These are phyloP conservation scores for Trametes versicolor DNA, from an alignment of 1,284 basidiomycete genomes.

Conservation along the genomic window DNA sequence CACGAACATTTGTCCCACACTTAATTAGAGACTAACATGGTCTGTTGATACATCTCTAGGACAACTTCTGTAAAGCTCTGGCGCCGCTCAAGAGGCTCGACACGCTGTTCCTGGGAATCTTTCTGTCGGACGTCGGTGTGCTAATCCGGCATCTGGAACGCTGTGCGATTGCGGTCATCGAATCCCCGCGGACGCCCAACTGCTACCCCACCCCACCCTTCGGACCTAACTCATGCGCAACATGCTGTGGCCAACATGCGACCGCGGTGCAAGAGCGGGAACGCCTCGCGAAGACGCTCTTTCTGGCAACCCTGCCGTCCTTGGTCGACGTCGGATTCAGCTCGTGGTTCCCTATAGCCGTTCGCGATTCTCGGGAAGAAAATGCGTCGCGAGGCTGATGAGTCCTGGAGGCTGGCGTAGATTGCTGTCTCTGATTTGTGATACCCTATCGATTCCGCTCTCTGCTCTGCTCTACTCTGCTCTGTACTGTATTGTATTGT, in stretches of 20 bases:
- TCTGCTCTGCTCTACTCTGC: too few relatives aligned
- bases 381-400: neutral
- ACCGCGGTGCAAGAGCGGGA: constrained; percentile 51
- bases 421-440: too few relatives aligned
- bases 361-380: neutral
- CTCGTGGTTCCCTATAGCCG: constrained; percentile 53
- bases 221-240: constrained; percentile 46
- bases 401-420: neutral
- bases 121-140: constrained; percentile 59
- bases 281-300: constrained; percentile 50
- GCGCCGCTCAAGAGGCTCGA: constrained; percentile 55
- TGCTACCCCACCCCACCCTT: constrained; percentile 41
- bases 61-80: constrained; percentile 44
- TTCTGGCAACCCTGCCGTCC: constrained; percentile 54
- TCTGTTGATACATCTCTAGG: constrained; percentile 34
- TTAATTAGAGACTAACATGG: neutral
- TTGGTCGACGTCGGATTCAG: constrained; percentile 62
- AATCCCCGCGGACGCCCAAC: constrained; percentile 45
- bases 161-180: constrained; percentile 48
- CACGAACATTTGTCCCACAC: neutral
- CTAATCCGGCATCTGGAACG: constrained; percentile 47
- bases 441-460: too few relatives aligned
- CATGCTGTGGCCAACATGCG: constrained; percentile 44
- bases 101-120: constrained; percentile 66
- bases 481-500: too few relatives aligned